Percentiles rank a stretch among this genome's conserved stretches.
Conservation (phyloP, 164 flowering plant genomes). For the Saururus chinensis region DNA sequence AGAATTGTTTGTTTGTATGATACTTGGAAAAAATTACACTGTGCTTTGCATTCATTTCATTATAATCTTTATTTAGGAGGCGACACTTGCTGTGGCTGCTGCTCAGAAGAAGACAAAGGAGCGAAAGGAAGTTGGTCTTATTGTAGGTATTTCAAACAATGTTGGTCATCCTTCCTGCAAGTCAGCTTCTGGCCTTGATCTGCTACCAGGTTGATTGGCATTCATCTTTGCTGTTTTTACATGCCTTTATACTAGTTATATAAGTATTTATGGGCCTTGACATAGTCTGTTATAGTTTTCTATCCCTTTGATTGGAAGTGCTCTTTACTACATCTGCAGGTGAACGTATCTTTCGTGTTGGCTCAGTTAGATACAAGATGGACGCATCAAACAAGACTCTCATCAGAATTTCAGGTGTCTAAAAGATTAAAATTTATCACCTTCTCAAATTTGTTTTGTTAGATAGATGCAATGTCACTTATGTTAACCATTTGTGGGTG, state of each 20-base stretch:
- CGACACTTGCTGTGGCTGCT: constrained; percentile 74
- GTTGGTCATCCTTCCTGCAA: constrained; percentile 42
- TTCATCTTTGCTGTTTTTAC: background rate
- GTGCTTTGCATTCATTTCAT: constrained; percentile 1
- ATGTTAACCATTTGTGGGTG: too few relatives aligned
- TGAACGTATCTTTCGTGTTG: constrained; percentile 73
- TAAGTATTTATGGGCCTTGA: background rate
- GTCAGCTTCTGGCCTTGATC: constrained; percentile 29
- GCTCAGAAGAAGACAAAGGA: constrained; percentile 57
- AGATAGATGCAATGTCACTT: too few relatives aligned
- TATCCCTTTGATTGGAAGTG: background rate
- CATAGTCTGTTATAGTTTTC: too few relatives aligned
- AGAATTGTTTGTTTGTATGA: background rate
- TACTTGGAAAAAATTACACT: background rate
- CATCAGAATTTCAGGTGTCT: constrained; percentile 67
- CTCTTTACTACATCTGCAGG: constrained; percentile 33
- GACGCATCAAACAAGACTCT: constrained; percentile 74
- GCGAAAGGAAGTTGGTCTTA: constrained; percentile 25
- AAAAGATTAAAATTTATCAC: background rate
- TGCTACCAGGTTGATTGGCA: constrained; percentile 23
- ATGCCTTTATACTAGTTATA: background rate
- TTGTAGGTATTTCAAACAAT: constrained; percentile 17
- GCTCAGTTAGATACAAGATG: constrained; percentile 73
- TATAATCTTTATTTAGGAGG: constrained; percentile 40
- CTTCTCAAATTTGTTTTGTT: background rate